Base-by-base conservation (phyloP, 768 basidiomycete genomes). In the Pleurotus salmoneostramineus region DNA sequence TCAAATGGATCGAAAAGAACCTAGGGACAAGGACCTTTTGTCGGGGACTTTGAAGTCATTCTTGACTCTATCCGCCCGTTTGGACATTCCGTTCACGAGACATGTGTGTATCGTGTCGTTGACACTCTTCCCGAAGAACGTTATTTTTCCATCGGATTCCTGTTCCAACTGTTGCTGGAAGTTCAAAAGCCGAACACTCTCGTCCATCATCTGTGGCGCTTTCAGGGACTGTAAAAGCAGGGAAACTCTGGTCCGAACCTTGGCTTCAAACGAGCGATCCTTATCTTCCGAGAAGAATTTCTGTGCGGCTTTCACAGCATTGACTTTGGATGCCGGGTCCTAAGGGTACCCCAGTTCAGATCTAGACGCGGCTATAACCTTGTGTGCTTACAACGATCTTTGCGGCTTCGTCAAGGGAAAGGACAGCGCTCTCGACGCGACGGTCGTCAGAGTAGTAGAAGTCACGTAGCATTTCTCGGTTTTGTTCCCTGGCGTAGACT, bases 401-500 rank as follows among this genome's bases (percentile, higher is more conserved):
- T 2, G 79, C 75, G 5, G 93, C 89, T 69, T 98, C 97, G 45
- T 92, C 91, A 17, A 99, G 72, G 37, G 84, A 89, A 3, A 98
- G 73, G n/a, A 89, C 81, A 0, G 95, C 97, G 70, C 89, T 96
- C 68, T 98, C 97, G 11, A 93, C 88, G 47, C 95, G 81, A 56
- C 97, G 79, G 71, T 98, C 97, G 65, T 99, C 97, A 36, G 96
- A 96, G 66, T 96, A 99, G 71, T 95, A 98, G 72, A 95, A 98
- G 68, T 99, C 95, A 12, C 94, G 80, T 5, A 98, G 75, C 84
- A 98, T 89, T 61, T 93, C 92, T 51, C 90, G 78, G 67, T 96
- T 91, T 65, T 93, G 93, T 68, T 95, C 91, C 40, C 90, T 76
- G 0, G 92, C 93, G 68, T 95, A 96, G 0, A 95, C 92, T 68